A percentile compares a stretch with the other conserved stretches of the same genome.
Conservation (phyloP, 1,284 basidiomycete species). For the Rhodotorula sp. region DNA sequence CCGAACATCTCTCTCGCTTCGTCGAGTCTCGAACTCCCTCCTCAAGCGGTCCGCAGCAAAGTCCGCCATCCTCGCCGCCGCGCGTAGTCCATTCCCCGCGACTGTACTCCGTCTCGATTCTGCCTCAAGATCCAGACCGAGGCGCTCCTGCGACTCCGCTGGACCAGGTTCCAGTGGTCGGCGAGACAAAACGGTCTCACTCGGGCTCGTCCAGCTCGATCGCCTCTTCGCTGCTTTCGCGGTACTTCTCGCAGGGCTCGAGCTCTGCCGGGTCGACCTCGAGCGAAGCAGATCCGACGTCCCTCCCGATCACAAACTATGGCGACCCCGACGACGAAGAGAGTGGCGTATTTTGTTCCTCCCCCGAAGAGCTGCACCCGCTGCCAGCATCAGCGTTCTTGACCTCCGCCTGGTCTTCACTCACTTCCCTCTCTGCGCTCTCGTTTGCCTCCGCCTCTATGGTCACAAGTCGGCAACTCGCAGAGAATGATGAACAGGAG, state of each 20-base stretch:
- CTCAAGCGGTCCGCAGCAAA: not conserved
- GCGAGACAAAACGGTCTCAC: not conserved
- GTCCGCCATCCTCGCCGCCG: not conserved
- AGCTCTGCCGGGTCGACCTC: not conserved
- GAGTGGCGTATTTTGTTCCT: not conserved
- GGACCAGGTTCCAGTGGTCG: too few relatives aligned
- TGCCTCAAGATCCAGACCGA: too few relatives aligned
- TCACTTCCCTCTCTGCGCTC: not conserved
- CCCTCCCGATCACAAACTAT: too few relatives aligned
- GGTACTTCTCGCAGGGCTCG: not conserved
- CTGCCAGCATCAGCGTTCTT: not conserved
- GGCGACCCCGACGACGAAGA: not conserved
- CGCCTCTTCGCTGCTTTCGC: not conserved
- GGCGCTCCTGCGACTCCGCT: too few relatives aligned
- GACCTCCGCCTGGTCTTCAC: not conserved
- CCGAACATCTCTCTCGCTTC: not conserved
- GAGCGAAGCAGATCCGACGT: not conserved
- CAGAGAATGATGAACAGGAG: not conserved
- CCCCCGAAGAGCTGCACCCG: not conserved
- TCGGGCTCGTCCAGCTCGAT: not conserved
- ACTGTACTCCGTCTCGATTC: too few relatives aligned
- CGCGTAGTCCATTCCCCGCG: not conserved
- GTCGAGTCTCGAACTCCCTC: not conserved
- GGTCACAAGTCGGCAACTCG: not conserved
- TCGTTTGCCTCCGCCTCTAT: not conserved